A percentile compares a stretch with the other conserved stretches of the same genome.
Conservation (phyloP, 305 asterid species). For the Withania somnifera region DNA sequence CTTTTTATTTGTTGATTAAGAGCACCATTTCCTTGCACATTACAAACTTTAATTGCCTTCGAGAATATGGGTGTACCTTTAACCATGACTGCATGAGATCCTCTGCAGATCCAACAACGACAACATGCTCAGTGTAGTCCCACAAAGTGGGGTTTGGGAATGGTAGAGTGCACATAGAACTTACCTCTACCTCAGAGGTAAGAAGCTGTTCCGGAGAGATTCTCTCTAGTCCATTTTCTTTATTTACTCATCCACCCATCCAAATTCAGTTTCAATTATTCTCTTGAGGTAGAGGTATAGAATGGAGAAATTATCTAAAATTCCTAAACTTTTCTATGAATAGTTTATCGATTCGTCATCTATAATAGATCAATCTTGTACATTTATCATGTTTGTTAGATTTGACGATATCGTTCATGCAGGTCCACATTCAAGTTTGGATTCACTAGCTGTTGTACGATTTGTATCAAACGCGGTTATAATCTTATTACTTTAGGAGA, state of each 20-base stretch:
- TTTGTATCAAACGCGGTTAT: background rate
- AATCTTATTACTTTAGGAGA: background rate
- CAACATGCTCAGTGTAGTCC: no score
- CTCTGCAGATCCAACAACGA: background rate
- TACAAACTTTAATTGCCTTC: background rate
- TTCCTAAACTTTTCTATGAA: background rate
- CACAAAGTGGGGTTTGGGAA: no score
- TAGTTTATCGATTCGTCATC: background rate
- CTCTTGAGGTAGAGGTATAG: background rate
- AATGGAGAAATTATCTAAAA: background rate
- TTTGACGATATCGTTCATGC: background rate
- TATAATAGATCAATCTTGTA: background rate
- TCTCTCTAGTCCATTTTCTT: background rate
- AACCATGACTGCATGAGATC: background rate
- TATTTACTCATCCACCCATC: background rate
- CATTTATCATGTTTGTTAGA: background rate
- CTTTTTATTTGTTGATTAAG: background rate
- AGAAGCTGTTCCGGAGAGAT: background rate
- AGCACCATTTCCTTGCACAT: background rate
- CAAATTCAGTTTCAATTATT: background rate
- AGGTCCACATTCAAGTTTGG: background rate
- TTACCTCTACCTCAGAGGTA: no score
- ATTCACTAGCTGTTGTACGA: conserved; percentile 2
- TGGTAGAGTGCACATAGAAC: no score
- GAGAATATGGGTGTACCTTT: background rate